Conservation (phyloP, 805 yeast genomes). For the Starmerella sp. region DNA sequence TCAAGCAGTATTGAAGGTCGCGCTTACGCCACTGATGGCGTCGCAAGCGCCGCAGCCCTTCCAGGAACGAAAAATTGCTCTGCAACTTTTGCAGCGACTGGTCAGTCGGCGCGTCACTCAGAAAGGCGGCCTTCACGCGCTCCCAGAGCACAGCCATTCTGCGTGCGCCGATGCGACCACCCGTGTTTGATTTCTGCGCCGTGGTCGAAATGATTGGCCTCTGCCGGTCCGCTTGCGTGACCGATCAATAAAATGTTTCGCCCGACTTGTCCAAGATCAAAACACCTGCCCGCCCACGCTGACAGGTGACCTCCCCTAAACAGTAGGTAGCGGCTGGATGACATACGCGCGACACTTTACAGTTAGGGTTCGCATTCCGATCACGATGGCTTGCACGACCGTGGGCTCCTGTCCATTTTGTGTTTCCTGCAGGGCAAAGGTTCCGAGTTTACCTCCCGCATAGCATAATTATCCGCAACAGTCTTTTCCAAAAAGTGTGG, state of each 20-base stretch:
- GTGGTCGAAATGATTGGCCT: neutral
- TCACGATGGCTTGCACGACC: neutral
- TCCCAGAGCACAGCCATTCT: conserved; percentile 19
- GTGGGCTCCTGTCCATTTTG: too few species aligned
- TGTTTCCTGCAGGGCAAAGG: neutral
- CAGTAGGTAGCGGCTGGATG: conserved; percentile 3
- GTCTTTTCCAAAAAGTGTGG: too few species aligned
- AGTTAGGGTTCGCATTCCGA: conserved; percentile 1
- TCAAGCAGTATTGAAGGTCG: conserved; percentile 44
- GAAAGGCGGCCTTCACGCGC: conserved; percentile 23
- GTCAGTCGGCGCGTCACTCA: conserved; percentile 32
- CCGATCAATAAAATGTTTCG: conserved; percentile 2
- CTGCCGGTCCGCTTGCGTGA: conserved; percentile 3
- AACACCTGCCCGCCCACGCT: neutral
- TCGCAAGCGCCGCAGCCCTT: conserved; percentile 27
- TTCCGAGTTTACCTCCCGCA: too few species aligned
- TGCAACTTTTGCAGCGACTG: conserved; percentile 26
- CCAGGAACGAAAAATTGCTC: conserved; percentile 27
- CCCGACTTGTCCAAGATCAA: neutral
- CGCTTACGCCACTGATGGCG: conserved; percentile 27
- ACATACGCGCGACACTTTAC: neutral
- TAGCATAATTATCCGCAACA: too few species aligned
- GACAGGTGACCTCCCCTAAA: conserved; percentile 3
- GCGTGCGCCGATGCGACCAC: neutral
- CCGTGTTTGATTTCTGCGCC: neutral